Percentiles rank a stretch among this genome's conserved stretches.
phyloP scores from a whole-genome alignment of 495 filamentous ascomycete genomes.

The Tetracladium setigerum region DNA sequence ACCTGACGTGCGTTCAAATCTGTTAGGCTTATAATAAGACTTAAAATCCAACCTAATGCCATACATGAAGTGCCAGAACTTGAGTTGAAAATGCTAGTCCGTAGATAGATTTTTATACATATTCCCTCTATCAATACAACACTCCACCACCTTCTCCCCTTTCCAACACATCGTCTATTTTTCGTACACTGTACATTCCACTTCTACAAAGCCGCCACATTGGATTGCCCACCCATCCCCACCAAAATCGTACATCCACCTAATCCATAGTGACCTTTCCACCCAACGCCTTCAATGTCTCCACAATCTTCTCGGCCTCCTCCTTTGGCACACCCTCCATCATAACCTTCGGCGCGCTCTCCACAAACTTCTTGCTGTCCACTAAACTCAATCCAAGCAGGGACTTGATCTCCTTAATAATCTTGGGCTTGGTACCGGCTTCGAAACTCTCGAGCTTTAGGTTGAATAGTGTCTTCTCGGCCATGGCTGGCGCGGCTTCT shows the following conservation, averaged over 20 bases:
- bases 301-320: slow-evolving; percentile 96
- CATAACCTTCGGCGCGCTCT: slow-evolving; percentile 94
- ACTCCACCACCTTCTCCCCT: too few relatives aligned
- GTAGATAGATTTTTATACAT: too few relatives aligned
- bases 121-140: too few relatives aligned
- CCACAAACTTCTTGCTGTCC: slow-evolving; percentile 99
- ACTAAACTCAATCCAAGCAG: slow-evolving; percentile 93
- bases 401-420: slow-evolving; percentile 99
- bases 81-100: too few relatives aligned
- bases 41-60: too few relatives aligned
- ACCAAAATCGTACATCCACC: slow-evolving; percentile 10
- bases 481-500: slow-evolving; percentile 76
- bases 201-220: not conserved
- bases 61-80: too few relatives aligned
- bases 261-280: slow-evolving; percentile 88
- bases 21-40: too few relatives aligned
- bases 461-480: slow-evolving; percentile 97
- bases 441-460: slow-evolving; percentile 88
- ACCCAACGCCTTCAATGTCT: slow-evolving; percentile 84
- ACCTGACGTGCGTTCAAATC: too few relatives aligned
- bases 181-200: too few relatives aligned
- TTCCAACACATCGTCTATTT: too few relatives aligned
- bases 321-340: slow-evolving; percentile 98
- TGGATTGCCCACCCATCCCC: not conserved
- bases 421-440: slow-evolving; percentile 82